phyloP scores from a whole-genome alignment of 1,139 yeast species.

The Eremothecium cymbalariae region DNA sequence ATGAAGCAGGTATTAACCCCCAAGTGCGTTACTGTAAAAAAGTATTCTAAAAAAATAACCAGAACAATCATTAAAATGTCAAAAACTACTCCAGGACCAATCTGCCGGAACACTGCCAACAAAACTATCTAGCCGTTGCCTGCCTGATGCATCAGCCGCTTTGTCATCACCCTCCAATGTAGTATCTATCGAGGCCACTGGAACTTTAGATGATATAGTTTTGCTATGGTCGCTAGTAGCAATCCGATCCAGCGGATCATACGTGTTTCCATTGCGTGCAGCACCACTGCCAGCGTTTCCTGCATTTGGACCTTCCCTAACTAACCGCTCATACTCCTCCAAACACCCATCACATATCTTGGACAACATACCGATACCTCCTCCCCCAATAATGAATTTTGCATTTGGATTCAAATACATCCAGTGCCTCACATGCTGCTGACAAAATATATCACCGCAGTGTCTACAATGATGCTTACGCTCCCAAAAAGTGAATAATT shows the following conservation, averaged over 20 bases:
- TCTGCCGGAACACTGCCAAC: conserved; percentile 64
- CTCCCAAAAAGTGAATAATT: conserved; percentile 63
- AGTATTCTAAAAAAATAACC: background rate
- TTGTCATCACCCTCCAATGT: conserved; percentile 5
- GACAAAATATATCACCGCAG: conserved; percentile 88
- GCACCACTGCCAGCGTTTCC: background rate
- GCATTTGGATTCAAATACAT: conserved; percentile 59
- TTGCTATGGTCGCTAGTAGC: background rate
- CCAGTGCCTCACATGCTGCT: conserved; percentile 44
- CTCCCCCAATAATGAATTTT: conserved; percentile 64
- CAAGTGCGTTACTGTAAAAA: no score
- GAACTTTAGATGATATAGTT: background rate
- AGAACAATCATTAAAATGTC: conserved; percentile 14
- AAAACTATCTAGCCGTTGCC: conserved; percentile 23
- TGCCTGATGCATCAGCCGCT: conserved; percentile 8
- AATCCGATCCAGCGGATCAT: no score
- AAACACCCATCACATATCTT: conserved; percentile 77
- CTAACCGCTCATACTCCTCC: conserved; percentile 50
- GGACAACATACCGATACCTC: conserved; percentile 63
- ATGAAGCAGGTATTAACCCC: no score
- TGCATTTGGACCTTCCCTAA: conserved; percentile 31
- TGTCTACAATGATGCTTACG: conserved; percentile 90
- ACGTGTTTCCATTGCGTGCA: no score
- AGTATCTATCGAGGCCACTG: conserved; percentile 6
- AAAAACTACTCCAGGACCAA: conserved; percentile 73